phyloP scores from a whole-genome alignment of 768 basidiomycete genomes.

The Hemileccinum rubropunctum region DNA sequence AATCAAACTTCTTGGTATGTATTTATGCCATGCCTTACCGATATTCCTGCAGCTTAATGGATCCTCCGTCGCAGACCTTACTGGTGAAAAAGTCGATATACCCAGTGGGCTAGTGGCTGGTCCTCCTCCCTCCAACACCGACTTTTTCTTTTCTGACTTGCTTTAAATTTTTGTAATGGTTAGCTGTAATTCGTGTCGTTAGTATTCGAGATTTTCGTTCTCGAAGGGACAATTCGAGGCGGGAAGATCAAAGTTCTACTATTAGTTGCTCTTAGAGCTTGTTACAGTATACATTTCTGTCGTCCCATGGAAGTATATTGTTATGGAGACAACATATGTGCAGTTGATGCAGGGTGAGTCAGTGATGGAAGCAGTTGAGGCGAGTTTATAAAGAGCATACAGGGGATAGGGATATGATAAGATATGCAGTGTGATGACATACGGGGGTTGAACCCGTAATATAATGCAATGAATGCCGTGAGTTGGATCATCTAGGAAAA shows the following conservation, averaged over 20 bases:
- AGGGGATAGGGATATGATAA: conserved; percentile 20
- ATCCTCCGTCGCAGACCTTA: conserved; percentile 60
- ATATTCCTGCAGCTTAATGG: neutral
- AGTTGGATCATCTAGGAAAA: conserved; percentile 27
- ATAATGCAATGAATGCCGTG: conserved; percentile 32
- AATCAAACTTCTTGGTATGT: conserved; percentile 81
- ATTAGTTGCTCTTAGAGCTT: conserved; percentile 23
- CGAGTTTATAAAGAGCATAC: conserved; percentile 8
- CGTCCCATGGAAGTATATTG: conserved; percentile 16
- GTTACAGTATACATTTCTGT: conserved; percentile 21
- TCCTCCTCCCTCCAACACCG: conserved; percentile 72
- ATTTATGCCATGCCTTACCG: neutral
- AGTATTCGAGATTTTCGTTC: conserved; percentile 2
- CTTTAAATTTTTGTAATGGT: conserved; percentile 21
- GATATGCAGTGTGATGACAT: conserved; percentile 33
- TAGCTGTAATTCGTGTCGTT: conserved; percentile 7
- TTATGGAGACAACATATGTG: conserved; percentile 32
- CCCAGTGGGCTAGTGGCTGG: conserved; percentile 78
- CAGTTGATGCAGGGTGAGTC: conserved; percentile 55
- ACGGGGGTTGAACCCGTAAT: conserved; percentile 89
- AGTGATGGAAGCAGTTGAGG: conserved; percentile 29
- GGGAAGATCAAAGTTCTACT: conserved; percentile 11
- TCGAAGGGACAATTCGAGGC: conserved; percentile 2
- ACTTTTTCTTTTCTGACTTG: conserved; percentile 83
- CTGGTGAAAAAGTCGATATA: conserved; percentile 87